Percentiles rank a stretch among this genome's conserved stretches.
Conservation (phyloP, 2,329 filamentous ascomycete genomes). For the Diaporthe capsici region DNA sequence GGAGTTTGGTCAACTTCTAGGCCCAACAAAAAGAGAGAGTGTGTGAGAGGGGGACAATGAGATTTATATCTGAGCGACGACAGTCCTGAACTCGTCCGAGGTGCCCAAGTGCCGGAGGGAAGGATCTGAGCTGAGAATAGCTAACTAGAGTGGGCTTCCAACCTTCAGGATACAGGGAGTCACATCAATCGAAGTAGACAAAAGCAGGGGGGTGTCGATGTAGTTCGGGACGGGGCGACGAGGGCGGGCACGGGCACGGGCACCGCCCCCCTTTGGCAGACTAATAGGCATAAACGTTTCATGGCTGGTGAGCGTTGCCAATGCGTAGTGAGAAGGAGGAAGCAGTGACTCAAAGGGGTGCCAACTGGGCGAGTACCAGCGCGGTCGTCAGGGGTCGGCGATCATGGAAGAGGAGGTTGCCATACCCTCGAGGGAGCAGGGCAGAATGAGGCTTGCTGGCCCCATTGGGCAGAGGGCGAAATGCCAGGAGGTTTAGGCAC, state of each 20-base stretch:
- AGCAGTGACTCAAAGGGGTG: slow-evolving; percentile 29
- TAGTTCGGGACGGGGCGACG: slow-evolving; percentile 24
- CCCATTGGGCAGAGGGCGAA: slow-evolving; percentile 31
- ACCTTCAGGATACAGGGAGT: slow-evolving; percentile 13
- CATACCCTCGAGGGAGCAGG: slow-evolving; percentile 12
- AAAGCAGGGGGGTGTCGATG: not conserved
- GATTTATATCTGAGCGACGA: slow-evolving; percentile 21
- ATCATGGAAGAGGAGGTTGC: slow-evolving; percentile 15
- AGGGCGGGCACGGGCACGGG: slow-evolving; percentile 8
- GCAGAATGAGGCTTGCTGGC: slow-evolving; percentile 26
- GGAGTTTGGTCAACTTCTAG: not conserved
- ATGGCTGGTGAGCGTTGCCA: slow-evolving; percentile 1
- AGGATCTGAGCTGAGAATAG: slow-evolving; percentile 27
- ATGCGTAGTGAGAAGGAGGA: slow-evolving; percentile 13
- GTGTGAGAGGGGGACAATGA: slow-evolving; percentile 18
- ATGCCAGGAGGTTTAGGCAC: slow-evolving; percentile 31
- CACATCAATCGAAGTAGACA: slow-evolving; percentile 20
- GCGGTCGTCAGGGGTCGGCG: slow-evolving; percentile 17
- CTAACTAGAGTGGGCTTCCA: not conserved
- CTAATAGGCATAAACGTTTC: slow-evolving; percentile 27
- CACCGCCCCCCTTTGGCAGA: slow-evolving; percentile 31
- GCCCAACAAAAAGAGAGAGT: not conserved
- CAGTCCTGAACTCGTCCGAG: not conserved
- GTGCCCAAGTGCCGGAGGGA: not conserved
- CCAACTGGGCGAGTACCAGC: not conserved